Percentiles rank a stretch among this genome's conserved stretches.
Evolutionary conservation across 169 alveolate genomes (phyloP).

Genomic region (Eimeria zaria): DNA sequence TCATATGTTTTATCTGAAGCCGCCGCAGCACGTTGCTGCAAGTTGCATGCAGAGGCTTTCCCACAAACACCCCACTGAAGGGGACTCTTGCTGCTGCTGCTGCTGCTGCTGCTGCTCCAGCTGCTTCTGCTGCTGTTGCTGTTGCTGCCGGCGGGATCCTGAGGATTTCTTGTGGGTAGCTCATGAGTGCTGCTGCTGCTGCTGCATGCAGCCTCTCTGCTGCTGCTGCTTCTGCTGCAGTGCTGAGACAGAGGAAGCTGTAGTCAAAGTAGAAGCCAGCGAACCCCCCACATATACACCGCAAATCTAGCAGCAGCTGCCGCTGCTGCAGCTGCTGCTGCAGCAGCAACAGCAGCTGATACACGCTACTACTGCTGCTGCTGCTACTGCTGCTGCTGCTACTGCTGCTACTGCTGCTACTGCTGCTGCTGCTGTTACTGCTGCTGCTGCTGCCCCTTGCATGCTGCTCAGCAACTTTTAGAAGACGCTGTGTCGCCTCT

Average conservation of each 20-base stretch:
- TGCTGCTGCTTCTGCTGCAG: slow-evolving; percentile 60
- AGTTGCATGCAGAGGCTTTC: slow-evolving; percentile 60
- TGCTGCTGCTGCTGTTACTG: not conserved
- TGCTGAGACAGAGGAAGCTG: slow-evolving; percentile 62
- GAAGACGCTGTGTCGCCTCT: slow-evolving; percentile 8
- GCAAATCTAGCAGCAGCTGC: slow-evolving; percentile 20
- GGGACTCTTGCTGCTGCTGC: slow-evolving; percentile 40
- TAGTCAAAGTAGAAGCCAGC: not conserved
- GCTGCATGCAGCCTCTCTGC: slow-evolving; percentile 56
- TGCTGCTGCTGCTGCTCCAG: slow-evolving; percentile 9
- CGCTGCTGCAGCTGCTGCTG: not conserved
- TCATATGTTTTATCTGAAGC: slow-evolving; percentile 14
- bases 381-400: too few relatives aligned
- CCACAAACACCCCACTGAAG: slow-evolving; percentile 14
- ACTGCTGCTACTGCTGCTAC: not conserved
- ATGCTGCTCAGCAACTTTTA: not conserved
- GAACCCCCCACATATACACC: slow-evolving; percentile 7
- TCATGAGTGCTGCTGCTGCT: slow-evolving; percentile 81
- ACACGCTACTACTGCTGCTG: too few relatives aligned
- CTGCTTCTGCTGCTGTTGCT: slow-evolving; percentile 12
- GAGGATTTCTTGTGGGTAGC: slow-evolving; percentile 51
- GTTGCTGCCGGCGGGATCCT: not conserved
- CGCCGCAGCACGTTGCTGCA: slow-evolving; percentile 59
- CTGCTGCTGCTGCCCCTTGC: slow-evolving; percentile 4
- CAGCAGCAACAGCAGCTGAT: slow-evolving; percentile 10